phyloP scores from a whole-genome alignment of 202 grass and related monocot genomes.

The Carex arenaria region DNA sequence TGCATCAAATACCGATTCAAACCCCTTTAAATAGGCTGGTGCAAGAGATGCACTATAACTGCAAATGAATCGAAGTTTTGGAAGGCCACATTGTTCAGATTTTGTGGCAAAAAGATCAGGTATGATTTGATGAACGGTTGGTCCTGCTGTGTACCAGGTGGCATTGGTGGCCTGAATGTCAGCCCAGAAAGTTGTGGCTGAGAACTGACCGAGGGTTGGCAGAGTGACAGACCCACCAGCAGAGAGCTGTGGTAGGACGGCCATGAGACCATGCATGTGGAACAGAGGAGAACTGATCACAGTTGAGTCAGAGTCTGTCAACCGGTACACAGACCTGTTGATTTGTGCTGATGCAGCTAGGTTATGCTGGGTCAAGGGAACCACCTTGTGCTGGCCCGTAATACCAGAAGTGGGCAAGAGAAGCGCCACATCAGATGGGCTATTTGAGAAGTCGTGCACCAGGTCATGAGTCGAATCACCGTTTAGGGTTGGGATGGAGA shows the following conservation, averaged over 20 bases:
- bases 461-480: neutral
- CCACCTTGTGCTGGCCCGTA: conserved; percentile 84
- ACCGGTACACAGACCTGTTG: conserved; percentile 55
- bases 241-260: conserved; percentile 51
- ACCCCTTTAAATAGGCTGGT: conserved; percentile 43
- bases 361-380: conserved; percentile 72
- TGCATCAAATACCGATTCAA: conserved; percentile 53
- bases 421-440: conserved; percentile 46
- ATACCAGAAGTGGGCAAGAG: conserved; percentile 94
- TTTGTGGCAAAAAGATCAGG: conserved; percentile 43
- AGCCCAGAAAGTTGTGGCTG: conserved; percentile 71
- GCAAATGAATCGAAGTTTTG: conserved; percentile 63
- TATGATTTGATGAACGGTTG: conserved; percentile 91
- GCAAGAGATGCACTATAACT: conserved; percentile 96
- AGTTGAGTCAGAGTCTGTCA: conserved; percentile 54
- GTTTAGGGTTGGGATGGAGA: conserved; percentile 13
- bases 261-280: conserved; percentile 83
- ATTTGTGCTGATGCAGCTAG: conserved; percentile 70
- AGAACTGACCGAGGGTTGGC: conserved; percentile 53
- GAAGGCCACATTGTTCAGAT: conserved; percentile 30
- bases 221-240: conserved; percentile 56
- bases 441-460: conserved; percentile 9
- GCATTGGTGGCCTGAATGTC: conserved; percentile 51
- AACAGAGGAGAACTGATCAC: conserved; percentile 75
- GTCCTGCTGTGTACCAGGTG: conserved; percentile 94